Evolutionary conservation across 2,329 filamentous ascomycete genomes (phyloP), one percentile per base, ranked within the genome.

Genomic region (Parascedosporium putredinis): DNA sequence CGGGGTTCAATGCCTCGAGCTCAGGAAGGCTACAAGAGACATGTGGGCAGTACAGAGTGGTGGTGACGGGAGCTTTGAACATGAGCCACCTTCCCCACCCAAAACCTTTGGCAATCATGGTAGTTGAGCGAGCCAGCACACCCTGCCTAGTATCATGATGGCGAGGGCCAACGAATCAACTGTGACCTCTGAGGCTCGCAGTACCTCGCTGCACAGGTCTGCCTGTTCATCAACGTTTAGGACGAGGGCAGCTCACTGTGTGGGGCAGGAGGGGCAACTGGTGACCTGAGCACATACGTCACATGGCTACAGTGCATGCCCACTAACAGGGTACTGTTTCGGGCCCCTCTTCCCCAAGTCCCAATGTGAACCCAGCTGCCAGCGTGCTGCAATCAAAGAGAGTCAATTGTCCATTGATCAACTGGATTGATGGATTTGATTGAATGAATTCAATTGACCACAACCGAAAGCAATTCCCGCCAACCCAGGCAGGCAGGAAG

Each of bases 1-100:
- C 46, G 46, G 46, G 31, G 33, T 48, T 38, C 46, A 25, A 48
- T n/a, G 33, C 40, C 33, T 34, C 14, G 31, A 47, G 45, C 45
- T 47, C 22, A 16, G 33, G 24, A 27, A 25, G 38, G n/a, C 14
- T 14, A 14, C 9, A 14, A 8, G 18, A 38, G 31, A 38, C 31
- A 40, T 18, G 14, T 38, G 33, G 36, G 14, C n/a, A 22, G 46
- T 42, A 48, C 46, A 36, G n/a, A 24, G n/a, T n/a, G n/a, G n/a
- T 18, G 22, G 46, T 24, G 46, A 48, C 31, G 33, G 33, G 14
- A 38, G 33, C 22, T 38, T 9, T n/a, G 22, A 8, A 14, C 16
- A 20, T 42, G 38, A n/a, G n/a, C n/a, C n/a, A n/a, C n/a, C n/a
- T n/a, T n/a, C n/a, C n/a, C n/a, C n/a, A n/a, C n/a, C n/a, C n/a